Base-by-base conservation (phyloP, 2,329 filamentous ascomycete genomes). In the Penicillium psychrosexuale region DNA sequence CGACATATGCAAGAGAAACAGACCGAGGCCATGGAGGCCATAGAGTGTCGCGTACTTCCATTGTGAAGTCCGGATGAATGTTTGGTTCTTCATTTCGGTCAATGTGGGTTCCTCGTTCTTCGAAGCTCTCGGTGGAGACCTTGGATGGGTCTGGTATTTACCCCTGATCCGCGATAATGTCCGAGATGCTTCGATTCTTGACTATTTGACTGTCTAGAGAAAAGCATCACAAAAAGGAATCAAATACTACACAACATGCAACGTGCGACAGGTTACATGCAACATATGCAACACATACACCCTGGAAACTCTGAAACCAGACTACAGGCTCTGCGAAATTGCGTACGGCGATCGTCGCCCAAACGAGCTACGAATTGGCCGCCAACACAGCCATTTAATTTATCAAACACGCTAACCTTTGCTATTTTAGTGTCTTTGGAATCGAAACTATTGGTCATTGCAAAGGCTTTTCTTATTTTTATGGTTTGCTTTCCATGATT, bases 331-430 rank as follows among this genome's bases (percentile, higher is more conserved):
- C 52, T 57, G 40, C 39, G 55, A 63, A 61, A 64, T 66, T 65
- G 43, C 54, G 45, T 50, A 49, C 51, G 62, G 56, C 62, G 64
- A 66, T 66, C 64, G 51, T 40, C 51, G 34, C 48, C 49, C 33
- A 38, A 57, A 59, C 51, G 52, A 61, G 58, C 60, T 62, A 62
- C 46, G 43, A 28, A 19, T 15, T 8, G 8, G 24, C 15, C 40
- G 42, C 47, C 53, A 60, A 53, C 57, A 45, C 53, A 50, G 55
- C 47, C 19, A 51, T 53, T 47, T 61, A 56, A 43, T 43, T 42
- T 52, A 48, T 48, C 55, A 62, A 62, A 60, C 59, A 59, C 62
- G 62, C 63, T 64, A 64, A 45, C 33, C 44, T 30, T 40, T 30
- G 27, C 38, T 59, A 64, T 59, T 56, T 60, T 28, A 39, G 45